Percentiles rank a stretch among this genome's conserved stretches.
phyloP scores from a whole-genome alignment of 768 basidiomycete genomes.

The Cystofilobasidium capitatum region DNA sequence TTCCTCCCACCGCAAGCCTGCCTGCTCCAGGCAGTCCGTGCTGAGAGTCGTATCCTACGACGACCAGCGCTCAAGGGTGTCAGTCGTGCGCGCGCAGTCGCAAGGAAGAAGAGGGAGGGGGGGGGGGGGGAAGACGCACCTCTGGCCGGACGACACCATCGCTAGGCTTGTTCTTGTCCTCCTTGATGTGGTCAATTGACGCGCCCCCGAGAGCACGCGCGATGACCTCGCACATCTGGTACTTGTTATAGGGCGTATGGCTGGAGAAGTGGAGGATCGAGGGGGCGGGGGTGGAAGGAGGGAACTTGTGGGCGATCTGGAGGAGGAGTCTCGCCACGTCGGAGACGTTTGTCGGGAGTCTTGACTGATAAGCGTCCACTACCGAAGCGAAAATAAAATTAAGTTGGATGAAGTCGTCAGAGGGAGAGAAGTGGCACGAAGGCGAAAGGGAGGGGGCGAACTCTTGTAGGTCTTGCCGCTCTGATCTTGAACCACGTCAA shows the following conservation, averaged over 20 bases:
- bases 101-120: not conserved
- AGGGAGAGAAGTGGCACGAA: not conserved
- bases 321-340: slow-evolving; percentile 74
- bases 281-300: not conserved
- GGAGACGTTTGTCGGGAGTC: slow-evolving; percentile 82
- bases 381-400: not conserved
- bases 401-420: not conserved
- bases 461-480: slow-evolving; percentile 77
- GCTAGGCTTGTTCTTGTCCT: slow-evolving; percentile 10
- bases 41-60: slow-evolving; percentile 18
- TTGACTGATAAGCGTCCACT: slow-evolving; percentile 85
- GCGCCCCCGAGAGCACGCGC: slow-evolving; percentile 49
- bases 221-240: slow-evolving; percentile 77
- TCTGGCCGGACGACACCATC: slow-evolving; percentile 20
- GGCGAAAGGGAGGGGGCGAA: not conserved
- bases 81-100: not conserved
- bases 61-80: too few relatives aligned
- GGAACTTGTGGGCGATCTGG: slow-evolving; percentile 15
- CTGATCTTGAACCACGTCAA: slow-evolving; percentile 78
- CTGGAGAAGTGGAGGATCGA: slow-evolving; percentile 76
- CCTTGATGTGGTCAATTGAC: slow-evolving; percentile 51
- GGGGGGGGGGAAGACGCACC: slow-evolving; percentile 1
- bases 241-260: slow-evolving; percentile 73
- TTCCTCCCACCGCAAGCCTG: slow-evolving; percentile 16
- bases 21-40: slow-evolving; percentile 3